phyloP scores from a whole-genome alignment of 177 flowering plant species.

The Vitis hybrid region DNA sequence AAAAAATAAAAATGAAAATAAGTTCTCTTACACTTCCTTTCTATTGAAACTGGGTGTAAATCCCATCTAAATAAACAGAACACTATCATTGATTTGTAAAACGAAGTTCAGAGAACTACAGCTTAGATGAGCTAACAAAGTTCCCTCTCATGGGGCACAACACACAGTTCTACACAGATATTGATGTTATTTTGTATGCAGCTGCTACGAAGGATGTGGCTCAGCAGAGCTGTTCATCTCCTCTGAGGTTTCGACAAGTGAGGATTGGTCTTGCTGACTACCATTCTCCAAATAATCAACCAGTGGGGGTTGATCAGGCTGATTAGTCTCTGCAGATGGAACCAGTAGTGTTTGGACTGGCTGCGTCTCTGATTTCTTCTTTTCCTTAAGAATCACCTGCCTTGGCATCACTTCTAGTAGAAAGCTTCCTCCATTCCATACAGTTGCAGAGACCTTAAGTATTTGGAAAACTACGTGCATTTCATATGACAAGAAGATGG shows the following conservation, averaged over 20 bases:
- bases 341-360: slow-evolving; percentile 13
- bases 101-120: too few species aligned
- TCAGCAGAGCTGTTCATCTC: slow-evolving; percentile 9
- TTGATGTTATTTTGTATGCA: neutral
- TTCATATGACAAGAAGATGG: slow-evolving; percentile 80
- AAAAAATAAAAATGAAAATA: too few species aligned
- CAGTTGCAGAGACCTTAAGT: slow-evolving; percentile 80
- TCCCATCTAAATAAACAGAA: too few species aligned
- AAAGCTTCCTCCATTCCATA: slow-evolving; percentile 96
- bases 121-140: neutral
- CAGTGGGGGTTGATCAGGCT: too few species aligned
- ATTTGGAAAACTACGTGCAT: slow-evolving; percentile 73
- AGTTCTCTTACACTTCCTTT: too few species aligned
- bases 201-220: slow-evolving; percentile 7
- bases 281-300: too few species aligned
- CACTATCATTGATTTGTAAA: too few species aligned
- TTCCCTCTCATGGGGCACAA: neutral
- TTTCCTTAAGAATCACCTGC: slow-evolving; percentile 87
- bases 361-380: slow-evolving; percentile 67
- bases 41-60: too few species aligned
- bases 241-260: slow-evolving; percentile 8
- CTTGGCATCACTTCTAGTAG: slow-evolving; percentile 93
- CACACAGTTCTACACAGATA: neutral
- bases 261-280: slow-evolving; percentile 15
- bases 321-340: too few species aligned